phyloP scores from a whole-genome alignment of 1,284 basidiomycete species.

The Ceratobasidium theobromae region DNA sequence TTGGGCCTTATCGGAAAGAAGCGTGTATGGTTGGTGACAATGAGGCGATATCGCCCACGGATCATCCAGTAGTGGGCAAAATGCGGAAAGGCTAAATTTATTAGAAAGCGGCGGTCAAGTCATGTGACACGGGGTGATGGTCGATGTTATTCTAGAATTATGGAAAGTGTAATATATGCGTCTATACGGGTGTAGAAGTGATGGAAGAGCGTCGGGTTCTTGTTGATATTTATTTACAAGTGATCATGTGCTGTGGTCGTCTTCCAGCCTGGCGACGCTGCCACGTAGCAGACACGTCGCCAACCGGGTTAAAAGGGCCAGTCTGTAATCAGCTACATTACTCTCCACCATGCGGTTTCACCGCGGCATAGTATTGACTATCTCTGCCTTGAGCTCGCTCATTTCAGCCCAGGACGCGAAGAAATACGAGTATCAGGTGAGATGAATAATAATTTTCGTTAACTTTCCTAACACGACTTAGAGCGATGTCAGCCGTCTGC shows the following conservation, averaged over 20 bases:
- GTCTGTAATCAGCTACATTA: not conserved
- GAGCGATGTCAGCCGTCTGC: constrained; percentile 89
- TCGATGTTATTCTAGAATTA: not conserved
- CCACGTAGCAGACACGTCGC: constrained; percentile 31
- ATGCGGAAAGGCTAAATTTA: not conserved
- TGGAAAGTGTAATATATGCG: constrained; percentile 3
- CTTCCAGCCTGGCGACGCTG: constrained; percentile 20
- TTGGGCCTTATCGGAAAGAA: not conserved
- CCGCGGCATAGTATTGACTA: constrained; percentile 53
- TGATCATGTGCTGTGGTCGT: constrained; percentile 18
- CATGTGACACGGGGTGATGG: constrained; percentile 8
- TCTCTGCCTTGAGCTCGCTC: constrained; percentile 54
- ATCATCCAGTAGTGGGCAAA: constrained; percentile 4
- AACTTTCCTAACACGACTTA: constrained; percentile 42
- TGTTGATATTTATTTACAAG: constrained; percentile 20
- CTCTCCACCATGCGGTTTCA: constrained; percentile 59
- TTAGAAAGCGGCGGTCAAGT: not conserved
- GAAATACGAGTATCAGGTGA: constrained; percentile 79
- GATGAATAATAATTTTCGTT: constrained; percentile 36
- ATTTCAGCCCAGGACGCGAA: constrained; percentile 57
- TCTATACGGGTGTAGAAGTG: not conserved
- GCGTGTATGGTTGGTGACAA: not conserved
- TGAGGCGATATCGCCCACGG: constrained; percentile 2
- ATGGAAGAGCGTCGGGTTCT: not conserved
- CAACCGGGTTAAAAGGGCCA: not conserved